Evolutionary conservation across 768 basidiomycete species (phyloP), one percentile per base, ranked within the genome.

Genomic region (Mycena epipterygia): DNA sequence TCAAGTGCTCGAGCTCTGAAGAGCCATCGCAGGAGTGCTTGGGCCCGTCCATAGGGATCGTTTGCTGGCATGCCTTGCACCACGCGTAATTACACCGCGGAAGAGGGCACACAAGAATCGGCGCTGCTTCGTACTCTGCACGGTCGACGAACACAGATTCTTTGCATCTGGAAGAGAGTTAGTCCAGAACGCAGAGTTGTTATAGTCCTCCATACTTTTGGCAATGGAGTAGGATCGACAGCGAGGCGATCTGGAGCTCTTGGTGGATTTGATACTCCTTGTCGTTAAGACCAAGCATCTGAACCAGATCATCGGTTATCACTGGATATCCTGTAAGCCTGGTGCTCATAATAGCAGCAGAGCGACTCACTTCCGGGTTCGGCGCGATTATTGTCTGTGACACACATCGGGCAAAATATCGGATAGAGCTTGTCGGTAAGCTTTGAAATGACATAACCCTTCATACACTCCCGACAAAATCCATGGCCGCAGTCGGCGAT

Each of bases 61-160:
- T 63, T 64, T 88, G 86, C 32, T 85, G 85, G 78, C 91, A 92
- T 33, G 78, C 77, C 78, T 88, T 91, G 78, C 91, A 92, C 91
- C 90, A 92, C 9, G 82, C 79, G 71, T 89, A 78, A 0, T 78
- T 74, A 64, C 91, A 92, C 21, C 78, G 76, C 0, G 76, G 79
- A 35, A 86, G 75, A 5, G 89, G 89, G 68, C 91, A 92, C 14
- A 79, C 76, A 39, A 92, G 77, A 27, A 84, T 81, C 35, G 78
- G 76, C 17, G 76, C 75, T 3, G 80, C 80, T 14, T 79, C 75
- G 67, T 86, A 84, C 63, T 90, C 88, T 41, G 78, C 72, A 30
- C 85, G 84, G 73, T 89, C 89, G 17, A 92, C 86, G 60, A 84
- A 85, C 19, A 85, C 77, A 2, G 85, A 81, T 23, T 84, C 76